phyloP scores from a whole-genome alignment of 2,329 filamentous ascomycete genomes.

The Trichoderma semiorbis region DNA sequence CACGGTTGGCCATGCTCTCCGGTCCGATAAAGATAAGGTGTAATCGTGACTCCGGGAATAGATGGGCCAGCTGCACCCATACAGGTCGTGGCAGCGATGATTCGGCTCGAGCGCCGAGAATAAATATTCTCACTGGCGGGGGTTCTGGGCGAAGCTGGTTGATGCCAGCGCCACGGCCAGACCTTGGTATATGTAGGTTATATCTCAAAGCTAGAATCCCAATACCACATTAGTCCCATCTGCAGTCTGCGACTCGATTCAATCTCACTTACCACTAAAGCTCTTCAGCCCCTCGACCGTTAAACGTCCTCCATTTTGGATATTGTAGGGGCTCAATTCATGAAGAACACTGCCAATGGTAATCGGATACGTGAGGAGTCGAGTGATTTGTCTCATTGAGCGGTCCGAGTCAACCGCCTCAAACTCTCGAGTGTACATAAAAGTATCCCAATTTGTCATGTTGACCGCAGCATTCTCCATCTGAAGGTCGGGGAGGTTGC shows the following conservation, averaged over 20 bases:
- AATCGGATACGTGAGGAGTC: slow-evolving; percentile 87
- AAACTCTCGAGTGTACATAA: slow-evolving; percentile 89
- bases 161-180: slow-evolving; percentile 69
- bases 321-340: slow-evolving; percentile 87
- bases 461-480: slow-evolving; percentile 92
- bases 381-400: slow-evolving; percentile 87
- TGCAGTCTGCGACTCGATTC: neutral
- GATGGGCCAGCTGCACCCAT: slow-evolving; percentile 89
- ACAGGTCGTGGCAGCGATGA: slow-evolving; percentile 90
- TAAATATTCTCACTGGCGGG: slow-evolving; percentile 86
- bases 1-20: slow-evolving; percentile 91
- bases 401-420: slow-evolving; percentile 87
- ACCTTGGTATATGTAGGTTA: slow-evolving; percentile 81
- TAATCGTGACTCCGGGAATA: slow-evolving; percentile 89
- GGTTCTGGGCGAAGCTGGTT: slow-evolving; percentile 79
- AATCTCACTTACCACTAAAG: slow-evolving; percentile 68
- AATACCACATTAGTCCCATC: neutral
- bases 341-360: slow-evolving; percentile 90
- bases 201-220: slow-evolving; percentile 72
- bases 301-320: slow-evolving; percentile 70
- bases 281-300: slow-evolving; percentile 90
- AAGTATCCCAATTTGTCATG: slow-evolving; percentile 98
- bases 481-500: slow-evolving; percentile 83
- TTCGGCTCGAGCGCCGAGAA: slow-evolving; percentile 93
- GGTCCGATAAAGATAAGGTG: slow-evolving; percentile 94